Percentiles rank a stretch among this genome's conserved stretches.
phyloP scores from a whole-genome alignment of 192 early-diverging fungal genomes.

The Entomortierella lignicola region DNA sequence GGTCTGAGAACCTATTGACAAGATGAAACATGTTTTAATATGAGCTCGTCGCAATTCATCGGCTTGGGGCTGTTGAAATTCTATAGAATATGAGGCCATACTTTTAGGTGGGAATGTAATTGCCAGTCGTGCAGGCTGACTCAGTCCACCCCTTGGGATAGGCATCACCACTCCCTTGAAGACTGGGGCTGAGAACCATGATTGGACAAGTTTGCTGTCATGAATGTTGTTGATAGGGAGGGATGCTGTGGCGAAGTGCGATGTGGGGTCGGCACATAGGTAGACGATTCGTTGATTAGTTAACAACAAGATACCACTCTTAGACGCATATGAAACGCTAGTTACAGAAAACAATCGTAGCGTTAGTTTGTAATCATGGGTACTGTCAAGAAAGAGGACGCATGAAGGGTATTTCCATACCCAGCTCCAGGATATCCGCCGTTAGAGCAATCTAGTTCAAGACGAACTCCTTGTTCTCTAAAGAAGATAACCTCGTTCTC shows the following conservation, averaged over 20 bases:
- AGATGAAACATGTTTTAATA: not conserved
- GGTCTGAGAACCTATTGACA: slow-evolving; percentile 1
- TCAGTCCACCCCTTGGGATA: slow-evolving; percentile 32
- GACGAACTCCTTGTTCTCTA: slow-evolving; percentile 23
- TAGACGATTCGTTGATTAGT: slow-evolving; percentile 47
- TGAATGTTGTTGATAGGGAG: slow-evolving; percentile 42
- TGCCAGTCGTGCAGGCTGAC: slow-evolving; percentile 35
- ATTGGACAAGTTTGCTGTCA: slow-evolving; percentile 36
- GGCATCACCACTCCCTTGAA: slow-evolving; percentile 50
- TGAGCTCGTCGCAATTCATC: too few species aligned
- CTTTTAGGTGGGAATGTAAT: slow-evolving; percentile 33
- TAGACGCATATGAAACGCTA: slow-evolving; percentile 32
- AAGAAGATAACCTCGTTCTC: slow-evolving; percentile 37
- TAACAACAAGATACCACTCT: slow-evolving; percentile 35
- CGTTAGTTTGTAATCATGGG: too few species aligned
- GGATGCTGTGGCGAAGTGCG: slow-evolving; percentile 34
- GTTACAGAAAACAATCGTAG: not conserved
- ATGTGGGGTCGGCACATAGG: slow-evolving; percentile 14
- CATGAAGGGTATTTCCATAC: not conserved
- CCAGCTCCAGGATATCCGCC: slow-evolving; percentile 52
- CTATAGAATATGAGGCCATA: slow-evolving; percentile 6
- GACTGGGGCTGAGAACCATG: slow-evolving; percentile 42
- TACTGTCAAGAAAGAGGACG: too few species aligned
- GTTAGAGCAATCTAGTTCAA: slow-evolving; percentile 49
- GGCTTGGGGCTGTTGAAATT: too few species aligned